These are phyloP conservation scores for Falciphora oryzae DNA, from an alignment of 2,329 filamentous ascomycete genomes.

Conservation along the genomic window DNA sequence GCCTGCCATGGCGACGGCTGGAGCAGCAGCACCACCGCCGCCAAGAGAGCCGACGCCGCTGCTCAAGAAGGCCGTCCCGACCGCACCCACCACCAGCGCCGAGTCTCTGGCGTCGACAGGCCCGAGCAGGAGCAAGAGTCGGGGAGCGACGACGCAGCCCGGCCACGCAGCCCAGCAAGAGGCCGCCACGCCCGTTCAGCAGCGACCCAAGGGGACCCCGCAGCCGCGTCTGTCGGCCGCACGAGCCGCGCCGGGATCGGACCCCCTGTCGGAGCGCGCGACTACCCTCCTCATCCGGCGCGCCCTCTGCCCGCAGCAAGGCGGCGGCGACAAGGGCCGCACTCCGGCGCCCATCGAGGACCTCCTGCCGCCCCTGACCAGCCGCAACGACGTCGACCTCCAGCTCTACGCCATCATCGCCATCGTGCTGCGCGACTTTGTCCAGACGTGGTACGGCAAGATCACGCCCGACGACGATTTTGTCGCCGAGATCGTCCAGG, in stretches of 20 bases:
- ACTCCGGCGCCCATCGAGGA: constrained; percentile 63
- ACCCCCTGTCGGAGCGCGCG: constrained; percentile 66
- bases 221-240: constrained; percentile 24
- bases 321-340: constrained; percentile 43
- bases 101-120: background rate
- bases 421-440: constrained; percentile 82
- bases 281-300: constrained; percentile 77
- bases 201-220: constrained; percentile 17
- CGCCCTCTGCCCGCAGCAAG: constrained; percentile 70
- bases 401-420: constrained; percentile 91
- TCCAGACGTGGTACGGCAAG: constrained; percentile 87
- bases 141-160: background rate
- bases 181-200: background rate
- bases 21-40: constrained; percentile 6
- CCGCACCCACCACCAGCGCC: background rate
- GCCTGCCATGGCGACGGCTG: constrained; percentile 3
- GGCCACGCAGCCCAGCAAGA: background rate
- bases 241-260: constrained; percentile 21
- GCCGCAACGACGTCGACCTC: constrained; percentile 87
- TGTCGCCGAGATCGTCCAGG: constrained; percentile 78
- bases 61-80: constrained; percentile 3
- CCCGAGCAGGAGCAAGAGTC: background rate
- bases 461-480: constrained; percentile 89
- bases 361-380: constrained; percentile 83
- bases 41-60: constrained; percentile 11